Percentiles rank a stretch among this genome's conserved stretches.
phyloP scores from a whole-genome alignment of 164 flowering plant species.

The Aristolochia fimbriata region DNA sequence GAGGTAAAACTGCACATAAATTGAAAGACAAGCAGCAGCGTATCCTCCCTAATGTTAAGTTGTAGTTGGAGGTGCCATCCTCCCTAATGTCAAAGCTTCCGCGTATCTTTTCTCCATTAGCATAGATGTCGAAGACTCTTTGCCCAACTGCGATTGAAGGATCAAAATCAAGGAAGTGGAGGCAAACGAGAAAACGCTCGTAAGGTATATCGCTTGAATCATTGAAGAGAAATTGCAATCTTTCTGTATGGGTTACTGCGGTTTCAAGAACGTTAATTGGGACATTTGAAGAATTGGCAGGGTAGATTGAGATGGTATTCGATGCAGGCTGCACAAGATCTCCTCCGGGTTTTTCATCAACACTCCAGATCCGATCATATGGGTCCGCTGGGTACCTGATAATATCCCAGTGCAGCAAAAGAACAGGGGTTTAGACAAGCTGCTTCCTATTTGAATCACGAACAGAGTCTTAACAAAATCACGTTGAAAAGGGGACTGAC shows the following conservation, averaged over 20 bases:
- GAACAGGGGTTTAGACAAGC: no score
- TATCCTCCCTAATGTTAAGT: no score
- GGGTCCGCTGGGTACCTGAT: conserved; percentile 44
- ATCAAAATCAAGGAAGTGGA: conserved; percentile 46
- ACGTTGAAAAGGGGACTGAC: no score
- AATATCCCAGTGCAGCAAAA: no score
- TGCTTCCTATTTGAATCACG: no score
- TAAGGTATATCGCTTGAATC: conserved; percentile 14
- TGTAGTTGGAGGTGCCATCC: conserved; percentile 23
- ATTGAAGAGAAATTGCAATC: conserved; percentile 24
- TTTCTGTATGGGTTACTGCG: conserved; percentile 23
- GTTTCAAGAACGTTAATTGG: conserved; percentile 47
- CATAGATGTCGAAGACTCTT: conserved; percentile 46
- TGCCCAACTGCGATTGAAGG: conserved; percentile 27
- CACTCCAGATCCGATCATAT: conserved; percentile 49
- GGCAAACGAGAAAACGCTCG: conserved; percentile 22
- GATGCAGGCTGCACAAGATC: background rate
- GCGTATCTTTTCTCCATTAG: conserved; percentile 20
- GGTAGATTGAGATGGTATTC: conserved; percentile 3
- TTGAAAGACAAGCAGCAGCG: no score
- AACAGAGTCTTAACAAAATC: no score
- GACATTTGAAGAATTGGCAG: conserved; percentile 9
- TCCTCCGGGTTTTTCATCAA: conserved; percentile 2
- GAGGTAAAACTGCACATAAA: no score
- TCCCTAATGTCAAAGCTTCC: conserved; percentile 32